Evolutionary conservation across 2,329 filamentous ascomycete species (phyloP).

Genomic region (Diaporthe sp.): DNA sequence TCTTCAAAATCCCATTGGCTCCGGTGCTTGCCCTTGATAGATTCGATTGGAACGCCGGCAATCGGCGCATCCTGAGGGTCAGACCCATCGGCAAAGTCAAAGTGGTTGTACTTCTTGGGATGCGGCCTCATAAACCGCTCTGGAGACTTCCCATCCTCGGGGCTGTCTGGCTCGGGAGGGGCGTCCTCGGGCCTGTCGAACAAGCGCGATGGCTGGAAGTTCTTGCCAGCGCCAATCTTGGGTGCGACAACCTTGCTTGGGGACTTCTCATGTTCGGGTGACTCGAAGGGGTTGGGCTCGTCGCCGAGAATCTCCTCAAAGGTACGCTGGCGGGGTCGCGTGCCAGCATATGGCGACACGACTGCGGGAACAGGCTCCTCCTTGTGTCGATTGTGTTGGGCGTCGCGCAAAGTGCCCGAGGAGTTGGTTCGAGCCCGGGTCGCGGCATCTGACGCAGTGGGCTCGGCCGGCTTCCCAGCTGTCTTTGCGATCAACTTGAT

Average conservation of each 20-base stretch:
- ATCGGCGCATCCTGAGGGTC: constrained; percentile 60
- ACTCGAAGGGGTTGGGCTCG: constrained; percentile 50
- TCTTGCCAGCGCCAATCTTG: constrained; percentile 68
- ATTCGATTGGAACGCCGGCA: constrained; percentile 52
- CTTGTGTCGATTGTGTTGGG: constrained; percentile 75
- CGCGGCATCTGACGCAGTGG: constrained; percentile 47
- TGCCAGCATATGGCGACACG: constrained; percentile 71
- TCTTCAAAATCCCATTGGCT: constrained; percentile 91
- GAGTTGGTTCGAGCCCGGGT: constrained; percentile 62
- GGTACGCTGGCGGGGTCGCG: constrained; percentile 73
- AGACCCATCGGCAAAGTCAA: constrained; percentile 79
- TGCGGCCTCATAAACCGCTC: constrained; percentile 71
- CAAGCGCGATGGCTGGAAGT: constrained; percentile 71
- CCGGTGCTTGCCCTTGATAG: constrained; percentile 70
- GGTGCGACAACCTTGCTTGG: constrained; percentile 58
- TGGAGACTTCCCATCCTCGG: constrained; percentile 51
- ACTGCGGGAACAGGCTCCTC: constrained; percentile 62
- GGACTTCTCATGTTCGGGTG: constrained; percentile 61
- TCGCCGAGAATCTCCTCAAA: constrained; percentile 78
- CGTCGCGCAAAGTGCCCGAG: constrained; percentile 67
- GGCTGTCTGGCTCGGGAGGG: constrained; percentile 50
- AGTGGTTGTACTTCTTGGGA: constrained; percentile 85
- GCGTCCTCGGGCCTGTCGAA: constrained; percentile 66
- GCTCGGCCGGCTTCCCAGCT: constrained; percentile 39
- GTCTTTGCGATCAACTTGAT: constrained; percentile 77